These are phyloP conservation scores for Solidago caesia DNA, from an alignment of 129 eudicot species.

Conservation along the genomic window DNA sequence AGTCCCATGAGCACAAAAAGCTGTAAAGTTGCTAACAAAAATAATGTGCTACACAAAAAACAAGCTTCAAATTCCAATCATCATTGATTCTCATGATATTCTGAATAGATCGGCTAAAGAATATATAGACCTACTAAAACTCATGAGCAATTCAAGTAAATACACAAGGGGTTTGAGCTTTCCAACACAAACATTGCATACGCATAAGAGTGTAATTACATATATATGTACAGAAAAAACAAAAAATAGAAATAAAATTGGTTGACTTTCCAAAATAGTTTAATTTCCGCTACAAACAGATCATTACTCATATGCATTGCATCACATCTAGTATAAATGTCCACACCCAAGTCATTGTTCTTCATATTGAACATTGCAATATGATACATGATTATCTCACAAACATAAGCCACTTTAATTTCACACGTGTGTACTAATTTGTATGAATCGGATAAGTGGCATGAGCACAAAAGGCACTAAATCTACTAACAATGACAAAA, in stretches of 20 bases:
- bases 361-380: background rate
- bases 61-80: background rate
- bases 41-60: background rate
- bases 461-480: background rate
- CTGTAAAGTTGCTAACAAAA: background rate
- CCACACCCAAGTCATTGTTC: background rate
- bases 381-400: background rate
- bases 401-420: no score
- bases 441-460: background rate
- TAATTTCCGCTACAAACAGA: constrained; percentile 1
- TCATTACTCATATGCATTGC: background rate
- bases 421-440: background rate
- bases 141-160: background rate
- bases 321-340: background rate
- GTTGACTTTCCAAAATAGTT: background rate
- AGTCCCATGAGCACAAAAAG: background rate
- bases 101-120: no score
- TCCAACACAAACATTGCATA: background rate
- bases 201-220: background rate
- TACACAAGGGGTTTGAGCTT: background rate
- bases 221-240: background rate
- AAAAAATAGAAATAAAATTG: background rate
- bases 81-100: no score
- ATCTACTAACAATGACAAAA: background rate
- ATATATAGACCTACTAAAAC: no score